Conservation (phyloP, 768 basidiomycete species). For the Serpula lacrymans region DNA sequence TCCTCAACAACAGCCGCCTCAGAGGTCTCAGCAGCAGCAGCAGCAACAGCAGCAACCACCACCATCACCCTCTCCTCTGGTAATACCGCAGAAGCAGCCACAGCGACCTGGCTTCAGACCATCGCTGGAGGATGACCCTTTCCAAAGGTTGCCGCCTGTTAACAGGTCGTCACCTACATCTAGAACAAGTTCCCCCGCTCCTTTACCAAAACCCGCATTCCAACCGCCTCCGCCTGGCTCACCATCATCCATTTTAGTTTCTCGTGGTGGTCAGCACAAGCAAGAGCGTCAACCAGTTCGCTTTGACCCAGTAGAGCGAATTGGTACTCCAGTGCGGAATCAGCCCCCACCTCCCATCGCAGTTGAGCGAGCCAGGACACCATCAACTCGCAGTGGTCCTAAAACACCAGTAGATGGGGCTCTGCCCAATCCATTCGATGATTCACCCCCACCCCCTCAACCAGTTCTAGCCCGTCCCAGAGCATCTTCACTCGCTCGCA, state of each 20-base stretch:
- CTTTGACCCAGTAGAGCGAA: slow-evolving; percentile 10
- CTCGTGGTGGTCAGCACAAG: slow-evolving; percentile 5
- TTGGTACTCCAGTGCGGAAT: slow-evolving; percentile 14
- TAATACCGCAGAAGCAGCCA: too few species aligned
- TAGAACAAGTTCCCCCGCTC: slow-evolving; percentile 7
- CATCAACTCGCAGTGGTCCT: slow-evolving; percentile 8
- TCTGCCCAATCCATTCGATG: slow-evolving; percentile 12
- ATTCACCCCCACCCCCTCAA: slow-evolving; percentile 3
- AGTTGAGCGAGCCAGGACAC: slow-evolving; percentile 17
- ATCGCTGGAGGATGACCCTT: slow-evolving; percentile 25
- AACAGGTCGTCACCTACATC: slow-evolving; percentile 3
- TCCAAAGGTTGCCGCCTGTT: slow-evolving; percentile 23
- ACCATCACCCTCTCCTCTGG: slow-evolving; percentile 10
- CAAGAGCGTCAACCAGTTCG: slow-evolving; percentile 2
- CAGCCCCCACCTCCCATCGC: slow-evolving; percentile 10
- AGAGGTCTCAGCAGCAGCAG: slow-evolving; percentile 4
- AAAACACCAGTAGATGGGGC: slow-evolving; percentile 8
- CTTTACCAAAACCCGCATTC: slow-evolving; percentile 2
- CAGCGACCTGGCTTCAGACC: too few species aligned
- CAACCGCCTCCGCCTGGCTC: not conserved
- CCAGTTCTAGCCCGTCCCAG: slow-evolving; percentile 12
- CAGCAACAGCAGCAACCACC: slow-evolving; percentile 7
- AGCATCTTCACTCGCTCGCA: slow-evolving; percentile 11
- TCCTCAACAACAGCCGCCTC: slow-evolving; percentile 6
- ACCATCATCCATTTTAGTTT: slow-evolving; percentile 3